A percentile compares a stretch with the other conserved stretches of the same genome.
Evolutionary conservation across 768 basidiomycete genomes (phyloP).

Genomic region (Panaeolus papilionaceus): DNA sequence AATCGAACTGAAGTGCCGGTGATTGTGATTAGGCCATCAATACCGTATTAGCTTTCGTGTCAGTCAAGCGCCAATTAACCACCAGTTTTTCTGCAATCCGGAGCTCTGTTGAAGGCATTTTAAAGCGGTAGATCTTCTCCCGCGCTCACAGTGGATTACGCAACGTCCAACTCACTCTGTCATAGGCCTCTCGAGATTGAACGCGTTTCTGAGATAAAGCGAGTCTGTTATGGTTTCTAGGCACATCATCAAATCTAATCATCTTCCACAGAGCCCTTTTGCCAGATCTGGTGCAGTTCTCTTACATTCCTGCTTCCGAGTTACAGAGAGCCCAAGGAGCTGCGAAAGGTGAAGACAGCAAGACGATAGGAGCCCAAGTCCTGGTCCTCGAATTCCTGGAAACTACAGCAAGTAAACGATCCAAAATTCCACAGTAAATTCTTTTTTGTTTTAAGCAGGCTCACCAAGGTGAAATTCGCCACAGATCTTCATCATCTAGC

Average conservation of each 20-base stretch:
- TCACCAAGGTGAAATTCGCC: conserved; percentile 19
- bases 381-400: conserved; percentile 53
- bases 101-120: conserved; percentile 78
- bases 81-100: conserved; percentile 79
- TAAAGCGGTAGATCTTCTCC: conserved; percentile 65
- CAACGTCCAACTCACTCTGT: conserved; percentile 13
- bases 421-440: conserved; percentile 35
- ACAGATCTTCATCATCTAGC: conserved; percentile 43
- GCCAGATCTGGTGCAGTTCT: conserved; percentile 81
- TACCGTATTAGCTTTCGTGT: conserved; percentile 87
- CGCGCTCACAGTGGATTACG: not conserved
- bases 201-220: conserved; percentile 85
- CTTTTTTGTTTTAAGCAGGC: not conserved
- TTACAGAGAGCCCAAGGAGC: conserved; percentile 53
- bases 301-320: conserved; percentile 74
- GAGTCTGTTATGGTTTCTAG: conserved; percentile 23
- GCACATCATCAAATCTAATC: conserved; percentile 2
- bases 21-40: conserved; percentile 70
- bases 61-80: conserved; percentile 80
- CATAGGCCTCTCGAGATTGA: conserved; percentile 78
- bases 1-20: not conserved
- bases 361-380: conserved; percentile 46
- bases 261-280: conserved; percentile 66
- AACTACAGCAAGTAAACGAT: conserved; percentile 38
- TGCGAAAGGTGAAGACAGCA: conserved; percentile 44